Evolutionary conservation across 768 basidiomycete genomes (phyloP), one percentile per base, ranked within the genome.

Genomic region (Pholiota molesta): DNA sequence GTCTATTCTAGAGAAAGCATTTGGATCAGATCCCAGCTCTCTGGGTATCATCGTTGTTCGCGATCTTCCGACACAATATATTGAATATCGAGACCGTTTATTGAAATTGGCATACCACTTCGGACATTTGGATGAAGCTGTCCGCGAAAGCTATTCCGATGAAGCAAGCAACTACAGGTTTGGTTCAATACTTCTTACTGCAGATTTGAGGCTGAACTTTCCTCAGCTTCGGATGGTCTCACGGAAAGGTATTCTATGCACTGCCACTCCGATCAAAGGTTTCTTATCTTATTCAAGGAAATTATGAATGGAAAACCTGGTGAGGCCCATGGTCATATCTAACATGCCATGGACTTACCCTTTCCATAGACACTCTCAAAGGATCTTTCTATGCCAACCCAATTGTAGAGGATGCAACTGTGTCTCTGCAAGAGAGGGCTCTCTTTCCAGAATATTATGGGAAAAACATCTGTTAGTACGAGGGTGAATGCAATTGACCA

Each of bases 371-470:
- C 72, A 79, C 83, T 2, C 78, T 96, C 68, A 99, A 98, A 73
- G 97, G 96, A 3, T 95, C 92, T 0, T 99, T 88, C 77, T 99
- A 99, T 72, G 95, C 94, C 62, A 95, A 91, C 68, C 94, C 95
- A 9, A 74, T 89, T 26, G 69, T 88, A 0, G 94, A 95, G 59
- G 65, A 72, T 29, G 85, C 90, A 0, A 75, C 81, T n/a, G 90
- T 94, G 2, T 72, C 87, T 14, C 72, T 79, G 2, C 81, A 78
- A 37, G 82, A 89, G 44, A 81, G 78, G 55, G 70, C 75, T 16
- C 76, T 79, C 29, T 87, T 93, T 74, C 90, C 88, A 3, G 93
- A 96, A 73, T 97, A 94, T 75, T 95, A 97, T 71, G 86, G 89
- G 5, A 76, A 77, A 39, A 99, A 99, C 69, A 91, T 98, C 40